phyloP scores from a whole-genome alignment of 306 rosid species.

The Acacia acuminata region DNA sequence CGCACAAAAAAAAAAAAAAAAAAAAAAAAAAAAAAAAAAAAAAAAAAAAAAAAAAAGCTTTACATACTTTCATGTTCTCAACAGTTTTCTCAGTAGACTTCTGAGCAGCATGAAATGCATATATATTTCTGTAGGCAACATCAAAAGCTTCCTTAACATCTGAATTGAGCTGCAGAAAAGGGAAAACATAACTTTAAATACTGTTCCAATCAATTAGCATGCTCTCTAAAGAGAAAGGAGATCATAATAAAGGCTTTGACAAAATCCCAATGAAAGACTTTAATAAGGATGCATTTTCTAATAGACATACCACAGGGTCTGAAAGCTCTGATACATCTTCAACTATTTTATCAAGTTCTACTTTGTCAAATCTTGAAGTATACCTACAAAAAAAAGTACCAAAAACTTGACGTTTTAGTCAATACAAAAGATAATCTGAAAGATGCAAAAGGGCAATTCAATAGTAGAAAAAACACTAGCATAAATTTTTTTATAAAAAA shows the following conservation, averaged over 20 bases:
- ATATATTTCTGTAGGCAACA: slow-evolving; percentile 81
- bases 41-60: slow-evolving; percentile 9
- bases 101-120: slow-evolving; percentile 92
- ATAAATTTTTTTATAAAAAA: background rate
- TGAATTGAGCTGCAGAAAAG: slow-evolving; percentile 62
- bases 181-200: background rate
- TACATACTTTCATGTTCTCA: slow-evolving; percentile 87
- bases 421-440: background rate
- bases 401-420: background rate
- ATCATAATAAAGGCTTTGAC: background rate
- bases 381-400: slow-evolving; percentile 50
- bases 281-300: background rate
- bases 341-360: slow-evolving; percentile 57
- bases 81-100: slow-evolving; percentile 70
- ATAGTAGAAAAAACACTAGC: background rate
- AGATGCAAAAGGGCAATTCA: background rate
- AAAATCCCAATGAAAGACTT: background rate
- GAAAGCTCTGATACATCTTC: slow-evolving; percentile 80
- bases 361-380: slow-evolving; percentile 80
- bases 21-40: slow-evolving; percentile 19
- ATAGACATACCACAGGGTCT: slow-evolving; percentile 73
- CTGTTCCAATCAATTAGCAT: background rate
- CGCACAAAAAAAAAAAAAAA: background rate
- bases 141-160: slow-evolving; percentile 83
- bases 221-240: background rate